Evolutionary conservation across 192 early-diverging fungal species (phyloP).

Genomic region (Gryganskiella cystojenkinii): DNA sequence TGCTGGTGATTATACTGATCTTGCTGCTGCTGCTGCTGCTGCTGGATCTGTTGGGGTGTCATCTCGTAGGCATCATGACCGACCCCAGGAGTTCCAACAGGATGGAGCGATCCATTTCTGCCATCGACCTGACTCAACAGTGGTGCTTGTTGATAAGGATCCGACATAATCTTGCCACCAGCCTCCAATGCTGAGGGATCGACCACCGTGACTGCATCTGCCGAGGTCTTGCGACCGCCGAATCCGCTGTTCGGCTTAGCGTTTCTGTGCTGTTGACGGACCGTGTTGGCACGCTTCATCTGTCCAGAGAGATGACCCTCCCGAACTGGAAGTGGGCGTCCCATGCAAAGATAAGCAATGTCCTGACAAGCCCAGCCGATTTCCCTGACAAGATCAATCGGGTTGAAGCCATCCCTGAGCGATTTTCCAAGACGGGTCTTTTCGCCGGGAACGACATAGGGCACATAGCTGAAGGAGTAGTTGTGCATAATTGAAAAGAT

Average conservation of each 20-base stretch:
- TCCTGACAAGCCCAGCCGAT: constrained; percentile 45
- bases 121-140: constrained; percentile 21
- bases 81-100: constrained; percentile 1
- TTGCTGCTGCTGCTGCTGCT: constrained; percentile 23
- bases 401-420: constrained; percentile 50
- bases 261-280: constrained; percentile 19
- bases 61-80: constrained; percentile 23
- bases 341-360: constrained; percentile 11
- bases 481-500: constrained; percentile 53
- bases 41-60: constrained; percentile 7
- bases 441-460: constrained; percentile 13
- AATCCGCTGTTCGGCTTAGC: neutral
- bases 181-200: constrained; percentile 9
- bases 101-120: constrained; percentile 1
- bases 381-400: constrained; percentile 40
- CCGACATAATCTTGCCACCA: constrained; percentile 9
- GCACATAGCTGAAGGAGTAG: constrained; percentile 46
- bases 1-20: constrained; percentile 19
- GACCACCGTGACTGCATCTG: neutral
- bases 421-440: constrained; percentile 35
- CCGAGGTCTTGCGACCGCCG: neutral
- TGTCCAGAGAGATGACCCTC: constrained; percentile 33
- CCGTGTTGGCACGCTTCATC: constrained; percentile 33
- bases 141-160: constrained; percentile 6
- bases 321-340: constrained; percentile 22